phyloP scores from a whole-genome alignment of 2,329 filamentous ascomycete species.

The Knufia petricola region DNA sequence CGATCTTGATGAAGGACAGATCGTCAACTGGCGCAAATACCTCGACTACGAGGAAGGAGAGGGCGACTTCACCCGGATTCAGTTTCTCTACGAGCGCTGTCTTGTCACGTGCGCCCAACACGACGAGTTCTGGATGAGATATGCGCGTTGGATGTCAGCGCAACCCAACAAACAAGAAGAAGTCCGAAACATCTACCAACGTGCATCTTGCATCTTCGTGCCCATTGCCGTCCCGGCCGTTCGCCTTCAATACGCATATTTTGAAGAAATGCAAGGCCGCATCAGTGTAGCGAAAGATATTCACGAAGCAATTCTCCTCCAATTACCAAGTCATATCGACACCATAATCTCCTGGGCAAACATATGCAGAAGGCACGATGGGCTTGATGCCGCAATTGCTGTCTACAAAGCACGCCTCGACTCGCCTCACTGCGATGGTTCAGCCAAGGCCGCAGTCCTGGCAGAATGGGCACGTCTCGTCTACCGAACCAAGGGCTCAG shows the following conservation, averaged over 20 bases:
- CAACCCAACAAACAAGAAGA: conserved; percentile 78
- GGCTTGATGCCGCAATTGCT: conserved; percentile 73
- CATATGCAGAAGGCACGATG: conserved; percentile 70
- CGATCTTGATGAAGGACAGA: conserved; percentile 73
- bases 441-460: conserved; percentile 76
- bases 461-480: conserved; percentile 79
- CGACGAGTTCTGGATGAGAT: conserved; percentile 97
- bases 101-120: conserved; percentile 88
- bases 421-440: conserved; percentile 58
- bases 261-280: conserved; percentile 77
- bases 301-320: conserved; percentile 66
- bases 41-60: conserved; percentile 89
- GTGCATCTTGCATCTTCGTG: conserved; percentile 74
- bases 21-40: conserved; percentile 90
- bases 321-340: conserved; percentile 72
- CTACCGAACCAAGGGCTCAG: conserved; percentile 76
- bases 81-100: conserved; percentile 88
- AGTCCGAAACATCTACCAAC: conserved; percentile 81
- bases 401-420: conserved; percentile 76
- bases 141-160: conserved; percentile 82
- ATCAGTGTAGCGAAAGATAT: conserved; percentile 73
- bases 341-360: conserved; percentile 84
- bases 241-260: conserved; percentile 84
- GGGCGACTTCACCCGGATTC: conserved; percentile 62
- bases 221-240: conserved; percentile 77